Percentiles rank a stretch among this genome's conserved stretches.
Conservation (phyloP, 495 filamentous ascomycete genomes). For the Xylaria acuta region DNA sequence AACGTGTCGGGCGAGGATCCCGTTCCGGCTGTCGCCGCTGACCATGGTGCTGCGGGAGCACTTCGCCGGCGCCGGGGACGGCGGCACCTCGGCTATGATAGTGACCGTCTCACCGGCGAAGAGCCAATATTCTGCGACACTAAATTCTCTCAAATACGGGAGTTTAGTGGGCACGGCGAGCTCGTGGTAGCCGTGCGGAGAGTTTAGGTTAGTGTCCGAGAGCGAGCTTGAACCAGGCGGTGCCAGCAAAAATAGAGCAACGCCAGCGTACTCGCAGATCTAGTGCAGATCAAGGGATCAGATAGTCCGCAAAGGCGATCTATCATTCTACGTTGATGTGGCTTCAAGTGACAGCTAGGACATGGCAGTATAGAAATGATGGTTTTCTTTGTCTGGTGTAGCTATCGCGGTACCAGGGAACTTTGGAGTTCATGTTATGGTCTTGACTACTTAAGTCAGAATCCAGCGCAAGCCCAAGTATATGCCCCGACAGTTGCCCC, state of each 20-base stretch:
- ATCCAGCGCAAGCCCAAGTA: too few species aligned
- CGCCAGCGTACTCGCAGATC: too few species aligned
- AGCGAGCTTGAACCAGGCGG: too few species aligned
- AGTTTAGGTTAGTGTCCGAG: background rate
- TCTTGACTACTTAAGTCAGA: too few species aligned
- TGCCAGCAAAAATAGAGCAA: too few species aligned
- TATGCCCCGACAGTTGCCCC: too few species aligned
- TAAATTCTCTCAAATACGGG: background rate
- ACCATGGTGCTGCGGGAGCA: background rate
- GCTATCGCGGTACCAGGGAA: too few species aligned
- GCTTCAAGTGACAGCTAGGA: background rate
- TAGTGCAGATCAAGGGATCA: too few species aligned
- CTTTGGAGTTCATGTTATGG: too few species aligned
- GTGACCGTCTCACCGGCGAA: background rate
- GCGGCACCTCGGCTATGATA: too few species aligned
- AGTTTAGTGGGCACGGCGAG: background rate
- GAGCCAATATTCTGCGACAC: background rate
- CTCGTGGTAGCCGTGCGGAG: background rate
- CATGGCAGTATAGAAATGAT: background rate
- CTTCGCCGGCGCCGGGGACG: too few species aligned
- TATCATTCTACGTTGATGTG: background rate
- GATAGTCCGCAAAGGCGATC: background rate
- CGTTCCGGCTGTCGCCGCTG: background rate
- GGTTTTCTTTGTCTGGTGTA: background rate
- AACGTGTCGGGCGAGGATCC: background rate